Evolutionary conservation across 257 asterid species (phyloP), one percentile per base, ranked within the genome.

Genomic region (Thymus quinquecostatus): DNA sequence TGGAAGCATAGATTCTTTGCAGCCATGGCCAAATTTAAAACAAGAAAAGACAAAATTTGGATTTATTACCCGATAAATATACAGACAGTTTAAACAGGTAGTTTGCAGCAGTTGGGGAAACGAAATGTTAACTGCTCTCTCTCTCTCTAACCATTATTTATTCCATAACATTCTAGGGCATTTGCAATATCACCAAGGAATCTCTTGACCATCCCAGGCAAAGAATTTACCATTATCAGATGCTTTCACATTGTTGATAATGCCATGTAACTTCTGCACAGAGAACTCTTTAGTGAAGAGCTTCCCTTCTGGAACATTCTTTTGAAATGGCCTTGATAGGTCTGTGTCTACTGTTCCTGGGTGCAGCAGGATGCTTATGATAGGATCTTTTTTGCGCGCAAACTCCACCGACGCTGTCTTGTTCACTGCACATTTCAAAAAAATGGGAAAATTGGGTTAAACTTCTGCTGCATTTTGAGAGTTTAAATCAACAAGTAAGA

Each of bases 341-440:
- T 91, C 99, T 14, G 99, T 94, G 69, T 94, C 97, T 10, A 94
- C 99, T 0, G 99, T 94, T 75, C 99, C 99, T 2, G 99, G 99
- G 81, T 94, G 99, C 88, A 94, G 60, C 82, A 94, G 83, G 32
- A 94, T 80, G 83, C 98, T 89, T 74, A 83, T 61, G 67, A 94
- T 81, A 8, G 96, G 98, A 78, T 88, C 96, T 74, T 82, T 89
- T 82, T 78, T 91, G 44, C 86, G 88, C 1, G 89, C 89, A 49
- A 92, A 83, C 77, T 94, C 99, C 76, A 91, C 88, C 0, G 97
- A 78, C 12, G 77, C 81, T 1, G 78, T 86, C 87, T 88, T 92
- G 38, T 86, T 88, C 88, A 94, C 99, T 94, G 82, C 87, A 80
- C 11, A 4, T 50, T 55, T 54, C 5, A 56, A 28, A 41, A 68